Conservation (phyloP, 495 filamentous ascomycete species). For the Trypethelium eluteriae region DNA sequence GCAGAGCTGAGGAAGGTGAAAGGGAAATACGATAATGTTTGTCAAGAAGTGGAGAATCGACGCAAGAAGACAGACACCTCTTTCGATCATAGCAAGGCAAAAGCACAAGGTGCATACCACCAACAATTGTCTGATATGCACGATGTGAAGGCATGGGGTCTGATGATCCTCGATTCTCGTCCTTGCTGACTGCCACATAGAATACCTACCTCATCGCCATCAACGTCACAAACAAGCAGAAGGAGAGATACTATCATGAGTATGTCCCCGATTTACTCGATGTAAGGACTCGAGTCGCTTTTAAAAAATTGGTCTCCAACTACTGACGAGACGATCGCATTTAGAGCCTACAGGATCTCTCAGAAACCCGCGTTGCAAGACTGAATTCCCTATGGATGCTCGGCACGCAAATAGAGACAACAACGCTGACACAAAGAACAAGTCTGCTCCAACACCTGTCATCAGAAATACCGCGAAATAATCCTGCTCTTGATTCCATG, state of each 20-base stretch:
- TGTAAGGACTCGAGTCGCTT: conserved; percentile 43
- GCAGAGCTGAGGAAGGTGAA: conserved; percentile 85
- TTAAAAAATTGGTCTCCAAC: background rate
- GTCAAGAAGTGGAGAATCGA: conserved; percentile 88
- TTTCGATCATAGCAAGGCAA: conserved; percentile 73
- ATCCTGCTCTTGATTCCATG: conserved; percentile 81
- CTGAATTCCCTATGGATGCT: conserved; percentile 80
- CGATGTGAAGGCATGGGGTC: conserved; percentile 65
- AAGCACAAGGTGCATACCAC: conserved; percentile 83
- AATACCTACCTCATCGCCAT: conserved; percentile 94
- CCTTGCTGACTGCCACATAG: conserved; percentile 34
- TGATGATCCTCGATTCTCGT: background rate
- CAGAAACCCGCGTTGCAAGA: conserved; percentile 74
- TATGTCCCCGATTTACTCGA: conserved; percentile 91
- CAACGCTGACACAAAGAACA: conserved; percentile 60
- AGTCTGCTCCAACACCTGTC: conserved; percentile 62
- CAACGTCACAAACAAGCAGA: conserved; percentile 92
- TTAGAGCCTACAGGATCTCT: conserved; percentile 76
- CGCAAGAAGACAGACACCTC: conserved; percentile 89
- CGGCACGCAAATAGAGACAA: conserved; percentile 68
- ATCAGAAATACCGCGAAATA: conserved; percentile 79
- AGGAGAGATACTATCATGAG: conserved; percentile 93
- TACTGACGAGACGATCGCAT: background rate
- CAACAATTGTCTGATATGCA: conserved; percentile 89
- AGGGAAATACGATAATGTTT: conserved; percentile 82